Base-by-base conservation (phyloP, 768 basidiomycete species). In the Suillus subluteus region DNA sequence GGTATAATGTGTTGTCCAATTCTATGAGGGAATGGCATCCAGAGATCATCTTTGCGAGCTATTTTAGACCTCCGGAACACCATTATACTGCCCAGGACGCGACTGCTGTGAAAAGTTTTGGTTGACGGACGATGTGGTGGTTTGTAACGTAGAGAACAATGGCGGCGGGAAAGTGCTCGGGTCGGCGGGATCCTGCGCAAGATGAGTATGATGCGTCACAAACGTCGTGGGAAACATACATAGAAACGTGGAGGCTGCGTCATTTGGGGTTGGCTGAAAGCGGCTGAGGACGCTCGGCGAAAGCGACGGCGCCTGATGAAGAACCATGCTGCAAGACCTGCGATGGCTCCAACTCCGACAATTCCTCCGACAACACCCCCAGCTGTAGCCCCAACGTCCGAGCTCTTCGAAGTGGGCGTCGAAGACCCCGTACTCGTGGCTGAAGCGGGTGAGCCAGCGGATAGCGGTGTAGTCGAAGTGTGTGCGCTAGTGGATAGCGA, bases 311-410 rank as follows among this genome's bases (percentile, higher is more conserved):
- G 78, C 46, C 54, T 73, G 38, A 69, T 74, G 38, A 77, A 68
- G 67, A 83, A 79, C 80, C 83, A 88, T 65, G 82, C 70, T 12
- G 77, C 50, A 9, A 70, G 69, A 1, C 73, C 83, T 6, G 71
- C 81, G 16, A 88, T 74, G 54, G 84, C 68, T 8, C 79, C 83
- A 21, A 86, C 65, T 21, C 73, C 80, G 35, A 85, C 79, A 1
- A 89, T 67, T 15, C 48, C 48, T 50, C 48, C 48, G 12, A 50
- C 48, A 26, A 50, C 48, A n/a, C 89, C 88, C 3, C 87, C 88
- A 2, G 84, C 81, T 44, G 89, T 89, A 8, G 86, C 86, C 2
- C 85, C 87, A 1, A 84, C 77, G 68, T 86, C 77, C 16, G 68
- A 63, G n/a, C 16, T 63, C 18, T 54, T 67, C 62, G 69, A 52